A percentile compares a stretch with the other conserved stretches of the same genome.
These are phyloP conservation scores for Nepenthes gracilis DNA, from an alignment of 148 eudicot species.

Conservation along the genomic window DNA sequence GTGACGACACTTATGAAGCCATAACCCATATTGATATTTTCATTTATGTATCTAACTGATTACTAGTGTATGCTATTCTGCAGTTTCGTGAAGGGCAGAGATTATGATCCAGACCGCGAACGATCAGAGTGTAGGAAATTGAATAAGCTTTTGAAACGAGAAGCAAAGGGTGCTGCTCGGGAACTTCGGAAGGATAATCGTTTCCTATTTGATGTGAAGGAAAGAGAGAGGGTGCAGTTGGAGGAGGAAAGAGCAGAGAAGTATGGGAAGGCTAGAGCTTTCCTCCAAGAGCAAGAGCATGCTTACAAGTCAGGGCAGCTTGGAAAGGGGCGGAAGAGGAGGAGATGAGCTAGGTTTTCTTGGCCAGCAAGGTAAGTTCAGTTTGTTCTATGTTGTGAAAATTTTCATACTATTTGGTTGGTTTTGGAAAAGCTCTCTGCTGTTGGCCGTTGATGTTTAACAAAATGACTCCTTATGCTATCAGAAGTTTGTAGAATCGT, in stretches of 20 bases:
- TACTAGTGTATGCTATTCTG: constrained; percentile 10
- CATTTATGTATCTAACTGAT: not conserved
- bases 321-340: constrained; percentile 64
- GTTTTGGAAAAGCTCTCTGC: no score
- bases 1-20: no score
- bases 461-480: no score
- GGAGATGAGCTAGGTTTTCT: constrained; percentile 18
- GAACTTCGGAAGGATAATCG: constrained; percentile 78
- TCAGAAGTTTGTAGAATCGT: no score
- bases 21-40: not conserved
- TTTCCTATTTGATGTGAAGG: constrained; percentile 64
- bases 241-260: constrained; percentile 72
- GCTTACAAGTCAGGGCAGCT: constrained; percentile 88
- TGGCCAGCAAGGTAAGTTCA: not conserved
- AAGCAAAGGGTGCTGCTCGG: constrained; percentile 64
- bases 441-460: no score
- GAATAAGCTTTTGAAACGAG: constrained; percentile 34
- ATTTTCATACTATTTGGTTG: no score
- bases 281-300: constrained; percentile 95
- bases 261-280: constrained; percentile 61
- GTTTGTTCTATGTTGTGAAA: not conserved
- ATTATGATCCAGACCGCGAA: constrained; percentile 89
- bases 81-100: constrained; percentile 83
- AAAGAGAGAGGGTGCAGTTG: constrained; percentile 32
- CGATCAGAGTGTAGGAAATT: constrained; percentile 60